Base-by-base conservation (phyloP, 2,329 filamentous ascomycete genomes). In the Tolypocladium ovalisporum region DNA sequence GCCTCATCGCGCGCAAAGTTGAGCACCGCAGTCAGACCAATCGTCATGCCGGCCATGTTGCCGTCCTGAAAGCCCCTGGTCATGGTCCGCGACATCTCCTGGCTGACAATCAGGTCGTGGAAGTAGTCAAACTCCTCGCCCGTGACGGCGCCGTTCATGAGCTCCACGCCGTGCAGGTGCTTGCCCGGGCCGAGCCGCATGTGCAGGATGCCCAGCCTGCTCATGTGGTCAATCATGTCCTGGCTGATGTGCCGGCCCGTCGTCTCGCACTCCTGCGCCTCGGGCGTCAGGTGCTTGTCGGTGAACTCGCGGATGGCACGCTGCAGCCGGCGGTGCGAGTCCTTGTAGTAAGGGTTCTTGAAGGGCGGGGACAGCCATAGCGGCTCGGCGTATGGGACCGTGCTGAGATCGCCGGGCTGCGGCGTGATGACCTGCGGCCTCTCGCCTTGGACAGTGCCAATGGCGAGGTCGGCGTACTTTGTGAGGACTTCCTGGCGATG, bases 91-190 rank as follows among this genome's bases (percentile, higher is more conserved):
- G 81, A 78, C 62, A 89, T 74, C 72, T 95, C 90, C 73, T 95
- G 90, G 10, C 78, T 75, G 55, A 88, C 76, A 62, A 95, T 83
- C 68, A 94, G 70, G 69, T 94, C 90, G 70, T 94, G 89, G 73
- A 95, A 89, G 72, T 91, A 92, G 70, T 95, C 89, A 65, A 92
- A 95, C 61, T 92, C 86, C 70, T 90, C 84, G 54, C 88, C 88
- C 67, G 88, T 82, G 56, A 91, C 79, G 19, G 78, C 86, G 51
- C 88, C 89, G 59, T 79, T 81, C 56, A 93, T 73, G 42, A 95
- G 73, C 19, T 80, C 76, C 37, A 86, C 80, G 24, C 87, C 87
- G 66, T 91, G 83, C 55, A 95, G 73, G 71, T 95, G 90, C 73
- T 88, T 88, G 15, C 90, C 90, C 0, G 90, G 90, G 0, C 90